Percentiles rank a stretch among this genome's conserved stretches.
These are phyloP conservation scores for Leccinum disarticulatum DNA, from an alignment of 768 basidiomycete genomes.

Conservation along the genomic window DNA sequence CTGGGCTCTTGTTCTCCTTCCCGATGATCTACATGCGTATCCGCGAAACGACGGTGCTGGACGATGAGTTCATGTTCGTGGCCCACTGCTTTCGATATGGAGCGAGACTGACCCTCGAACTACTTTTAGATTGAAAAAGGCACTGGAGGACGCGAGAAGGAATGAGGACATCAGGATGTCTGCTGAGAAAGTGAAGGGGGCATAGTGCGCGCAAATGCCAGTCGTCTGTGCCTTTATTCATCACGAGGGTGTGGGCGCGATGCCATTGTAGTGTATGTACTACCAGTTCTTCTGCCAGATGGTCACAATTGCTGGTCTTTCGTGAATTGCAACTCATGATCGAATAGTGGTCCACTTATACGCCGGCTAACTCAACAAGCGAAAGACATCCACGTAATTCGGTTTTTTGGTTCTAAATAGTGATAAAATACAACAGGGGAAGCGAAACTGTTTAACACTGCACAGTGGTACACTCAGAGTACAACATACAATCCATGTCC, in stretches of 20 bases:
- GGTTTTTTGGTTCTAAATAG: neutral
- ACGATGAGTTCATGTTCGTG: slow-evolving; percentile 56
- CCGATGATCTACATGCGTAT: slow-evolving; percentile 73
- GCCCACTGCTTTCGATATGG: neutral
- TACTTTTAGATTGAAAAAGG: slow-evolving; percentile 6
- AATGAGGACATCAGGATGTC: neutral
- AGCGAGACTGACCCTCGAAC: neutral
- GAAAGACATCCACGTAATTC: neutral
- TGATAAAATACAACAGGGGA: neutral
- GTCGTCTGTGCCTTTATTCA: neutral
- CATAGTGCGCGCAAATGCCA: neutral
- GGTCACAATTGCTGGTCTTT: too few relatives aligned
- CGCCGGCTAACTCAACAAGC: too few relatives aligned
- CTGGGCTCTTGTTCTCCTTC: slow-evolving; percentile 61
- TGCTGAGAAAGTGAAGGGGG: neutral
- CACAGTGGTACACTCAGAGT: neutral
- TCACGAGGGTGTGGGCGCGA: neutral
- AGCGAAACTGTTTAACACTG: neutral
- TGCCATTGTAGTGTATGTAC: neutral
- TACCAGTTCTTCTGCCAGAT: too few relatives aligned
- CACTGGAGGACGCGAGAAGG: neutral
- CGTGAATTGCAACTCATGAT: too few relatives aligned
- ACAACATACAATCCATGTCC: neutral
- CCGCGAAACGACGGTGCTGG: slow-evolving; percentile 52
- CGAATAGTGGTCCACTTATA: too few relatives aligned